Conservation (phyloP, 805 yeast genomes). For the Candida mattraensis region DNA sequence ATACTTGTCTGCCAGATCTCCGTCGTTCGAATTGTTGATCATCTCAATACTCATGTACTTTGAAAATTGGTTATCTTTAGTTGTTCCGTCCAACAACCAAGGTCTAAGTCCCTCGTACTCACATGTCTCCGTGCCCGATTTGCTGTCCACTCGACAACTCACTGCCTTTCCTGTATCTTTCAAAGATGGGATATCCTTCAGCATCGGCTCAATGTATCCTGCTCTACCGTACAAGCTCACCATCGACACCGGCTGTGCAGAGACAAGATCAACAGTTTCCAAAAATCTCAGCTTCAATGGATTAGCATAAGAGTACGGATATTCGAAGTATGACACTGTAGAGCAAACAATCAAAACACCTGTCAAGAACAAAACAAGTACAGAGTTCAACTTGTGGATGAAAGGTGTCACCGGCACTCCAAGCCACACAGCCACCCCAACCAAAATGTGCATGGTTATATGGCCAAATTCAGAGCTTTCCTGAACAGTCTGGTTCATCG, state of each 20-base stretch:
- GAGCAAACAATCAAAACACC: conserved; percentile 40
- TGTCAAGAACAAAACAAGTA: conserved; percentile 45
- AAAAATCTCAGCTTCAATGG: conserved; percentile 76
- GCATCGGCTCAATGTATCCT: conserved; percentile 45
- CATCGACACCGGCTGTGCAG: conserved; percentile 30
- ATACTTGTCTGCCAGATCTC: conserved; percentile 38
- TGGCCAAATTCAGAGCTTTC: conserved; percentile 53
- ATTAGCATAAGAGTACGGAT: conserved; percentile 58
- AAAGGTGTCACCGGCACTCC: conserved; percentile 64
- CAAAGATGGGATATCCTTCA: conserved; percentile 65
- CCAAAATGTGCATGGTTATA: conserved; percentile 36
- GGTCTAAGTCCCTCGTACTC: conserved; percentile 50
- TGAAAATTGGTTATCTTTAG: conserved; percentile 33
- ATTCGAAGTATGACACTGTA: conserved; percentile 37
- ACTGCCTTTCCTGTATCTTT: conserved; percentile 35
- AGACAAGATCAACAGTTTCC: conserved; percentile 54
- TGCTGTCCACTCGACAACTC: conserved; percentile 37
- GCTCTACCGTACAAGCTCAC: conserved; percentile 53
- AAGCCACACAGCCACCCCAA: conserved; percentile 37
- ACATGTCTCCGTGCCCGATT: conserved; percentile 53
- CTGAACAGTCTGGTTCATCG: conserved; percentile 67
- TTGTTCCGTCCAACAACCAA: conserved; percentile 41
- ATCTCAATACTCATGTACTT: conserved; percentile 53
- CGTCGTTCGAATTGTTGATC: conserved; percentile 45
- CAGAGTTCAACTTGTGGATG: conserved; percentile 61